phyloP scores from a whole-genome alignment of 495 filamentous ascomycete species.

The Thermochaetoides thermophila region DNA sequence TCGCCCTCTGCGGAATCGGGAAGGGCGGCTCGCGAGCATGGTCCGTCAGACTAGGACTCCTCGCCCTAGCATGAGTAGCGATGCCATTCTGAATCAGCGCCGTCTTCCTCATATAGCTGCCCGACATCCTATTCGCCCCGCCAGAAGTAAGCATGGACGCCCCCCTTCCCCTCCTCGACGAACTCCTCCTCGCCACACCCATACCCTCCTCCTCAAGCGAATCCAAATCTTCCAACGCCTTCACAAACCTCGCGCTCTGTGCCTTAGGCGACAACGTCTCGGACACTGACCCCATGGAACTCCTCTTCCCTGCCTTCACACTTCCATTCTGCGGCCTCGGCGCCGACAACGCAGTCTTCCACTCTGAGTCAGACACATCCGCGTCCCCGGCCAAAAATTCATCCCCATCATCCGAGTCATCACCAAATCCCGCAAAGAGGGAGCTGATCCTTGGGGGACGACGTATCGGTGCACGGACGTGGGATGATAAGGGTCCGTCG shows the following conservation, averaged over 20 bases:
- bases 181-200: slow-evolving; percentile 15
- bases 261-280: slow-evolving; percentile 11
- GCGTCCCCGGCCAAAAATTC: slow-evolving; percentile 43
- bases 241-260: slow-evolving; percentile 11
- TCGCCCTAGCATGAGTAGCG: slow-evolving; percentile 52
- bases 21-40: slow-evolving; percentile 51
- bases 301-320: slow-evolving; percentile 21
- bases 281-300: slow-evolving; percentile 11
- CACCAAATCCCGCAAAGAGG: slow-evolving; percentile 68
- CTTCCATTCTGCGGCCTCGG: slow-evolving; percentile 31
- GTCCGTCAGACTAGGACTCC: slow-evolving; percentile 62
- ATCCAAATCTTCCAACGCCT: no score
- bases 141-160: no score
- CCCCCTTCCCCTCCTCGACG: no score
- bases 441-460: slow-evolving; percentile 64
- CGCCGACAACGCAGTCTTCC: slow-evolving; percentile 47
- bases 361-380: slow-evolving; percentile 51
- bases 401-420: slow-evolving; percentile 41
- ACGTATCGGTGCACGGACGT: slow-evolving; percentile 45
- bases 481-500: slow-evolving; percentile 53
- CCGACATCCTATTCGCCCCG: no score
- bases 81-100: slow-evolving; percentile 69
- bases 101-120: slow-evolving; percentile 41
- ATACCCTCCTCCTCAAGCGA: no score
- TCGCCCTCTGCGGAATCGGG: slow-evolving; percentile 78